phyloP scores from a whole-genome alignment of 2,329 filamentous ascomycete genomes.

The Verticillium klebahnii region DNA sequence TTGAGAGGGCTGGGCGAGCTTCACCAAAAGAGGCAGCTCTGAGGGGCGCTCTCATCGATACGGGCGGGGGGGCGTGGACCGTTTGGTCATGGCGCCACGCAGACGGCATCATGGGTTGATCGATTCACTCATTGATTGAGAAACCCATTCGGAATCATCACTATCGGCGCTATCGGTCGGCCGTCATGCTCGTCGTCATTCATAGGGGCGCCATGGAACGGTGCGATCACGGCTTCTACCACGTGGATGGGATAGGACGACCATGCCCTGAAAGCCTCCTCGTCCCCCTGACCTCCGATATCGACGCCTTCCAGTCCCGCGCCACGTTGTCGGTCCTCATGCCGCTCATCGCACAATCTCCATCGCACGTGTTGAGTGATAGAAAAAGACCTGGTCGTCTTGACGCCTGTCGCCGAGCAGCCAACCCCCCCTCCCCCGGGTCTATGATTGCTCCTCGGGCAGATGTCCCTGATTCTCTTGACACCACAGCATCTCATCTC shows the following conservation, averaged over 20 bases:
- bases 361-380: neutral
- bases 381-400: neutral
- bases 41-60: neutral
- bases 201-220: neutral
- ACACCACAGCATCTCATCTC: neutral
- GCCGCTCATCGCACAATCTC: neutral
- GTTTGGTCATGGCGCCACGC: neutral
- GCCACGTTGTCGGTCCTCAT: neutral
- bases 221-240: neutral
- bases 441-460: neutral
- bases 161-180: neutral
- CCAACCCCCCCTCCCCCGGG: neutral
- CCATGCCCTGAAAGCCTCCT: neutral
- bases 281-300: neutral
- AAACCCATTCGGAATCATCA: neutral
- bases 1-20: neutral
- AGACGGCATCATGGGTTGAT: neutral
- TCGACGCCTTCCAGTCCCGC: neutral
- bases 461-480: neutral
- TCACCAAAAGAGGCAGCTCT: constrained; percentile 2
- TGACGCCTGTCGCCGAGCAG: neutral
- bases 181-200: neutral
- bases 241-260: neutral
- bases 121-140: neutral
- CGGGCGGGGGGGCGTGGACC: neutral